These are phyloP conservation scores for Penicillium ucsense DNA, from an alignment of 495 filamentous ascomycete genomes.

Conservation along the genomic window DNA sequence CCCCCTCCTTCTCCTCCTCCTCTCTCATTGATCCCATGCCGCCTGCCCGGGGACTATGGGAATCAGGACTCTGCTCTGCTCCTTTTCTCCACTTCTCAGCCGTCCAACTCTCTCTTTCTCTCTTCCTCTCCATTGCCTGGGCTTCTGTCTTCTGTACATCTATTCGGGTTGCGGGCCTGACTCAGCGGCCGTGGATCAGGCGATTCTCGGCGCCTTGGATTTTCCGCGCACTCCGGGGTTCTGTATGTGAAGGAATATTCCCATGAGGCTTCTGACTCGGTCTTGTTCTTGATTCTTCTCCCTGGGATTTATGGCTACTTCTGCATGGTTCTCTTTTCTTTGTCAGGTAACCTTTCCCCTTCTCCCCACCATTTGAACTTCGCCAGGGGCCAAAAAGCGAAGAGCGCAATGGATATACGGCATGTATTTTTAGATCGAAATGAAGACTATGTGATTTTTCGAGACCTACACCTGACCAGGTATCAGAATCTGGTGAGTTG, in stretches of 20 bases:
- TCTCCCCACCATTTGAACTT: too few species aligned
- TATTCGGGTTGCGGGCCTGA: slow-evolving; percentile 16
- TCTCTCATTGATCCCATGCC: slow-evolving; percentile 1
- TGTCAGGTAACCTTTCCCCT: neutral
- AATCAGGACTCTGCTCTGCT: neutral
- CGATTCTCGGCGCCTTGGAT: slow-evolving; percentile 26
- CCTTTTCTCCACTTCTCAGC: slow-evolving; percentile 1
- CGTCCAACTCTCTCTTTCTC: neutral
- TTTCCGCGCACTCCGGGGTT: slow-evolving; percentile 4
- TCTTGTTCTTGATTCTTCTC: neutral
- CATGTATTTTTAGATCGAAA: slow-evolving; percentile 6
- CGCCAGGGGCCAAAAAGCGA: neutral
- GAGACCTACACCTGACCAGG: neutral
- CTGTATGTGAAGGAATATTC: neutral
- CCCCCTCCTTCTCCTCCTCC: slow-evolving; percentile 1
- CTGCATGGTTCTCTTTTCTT: neutral
- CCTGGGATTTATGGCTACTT: slow-evolving; percentile 10
- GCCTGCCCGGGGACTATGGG: neutral
- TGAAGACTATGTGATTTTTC: neutral
- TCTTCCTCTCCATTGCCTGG: neutral
- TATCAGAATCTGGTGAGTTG: neutral
- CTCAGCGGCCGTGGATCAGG: slow-evolving; percentile 16
- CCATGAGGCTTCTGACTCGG: neutral
- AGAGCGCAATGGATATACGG: neutral
- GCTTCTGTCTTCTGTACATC: slow-evolving; percentile 12